Conservation (phyloP, 2,329 filamentous ascomycete species). For the Pestalotiopsis sp. region DNA sequence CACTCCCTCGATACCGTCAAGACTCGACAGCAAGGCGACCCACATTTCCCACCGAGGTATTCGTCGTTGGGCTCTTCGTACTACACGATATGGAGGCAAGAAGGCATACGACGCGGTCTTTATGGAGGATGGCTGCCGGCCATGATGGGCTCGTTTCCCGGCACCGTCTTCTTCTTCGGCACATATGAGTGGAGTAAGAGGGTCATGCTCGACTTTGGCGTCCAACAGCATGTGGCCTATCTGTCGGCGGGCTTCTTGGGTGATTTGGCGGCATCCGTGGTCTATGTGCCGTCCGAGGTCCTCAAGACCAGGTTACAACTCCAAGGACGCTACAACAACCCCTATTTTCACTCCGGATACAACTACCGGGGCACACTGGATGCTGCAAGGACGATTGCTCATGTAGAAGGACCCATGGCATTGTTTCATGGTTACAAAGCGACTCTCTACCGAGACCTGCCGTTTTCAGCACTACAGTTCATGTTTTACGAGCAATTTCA, state of each 20-base stretch:
- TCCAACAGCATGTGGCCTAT: slow-evolving; percentile 83
- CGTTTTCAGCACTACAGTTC: slow-evolving; percentile 95
- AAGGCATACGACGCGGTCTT: slow-evolving; percentile 80
- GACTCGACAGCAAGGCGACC: slow-evolving; percentile 95
- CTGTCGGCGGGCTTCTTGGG: slow-evolving; percentile 90
- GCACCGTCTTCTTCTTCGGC: slow-evolving; percentile 93
- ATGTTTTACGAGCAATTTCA: slow-evolving; percentile 98
- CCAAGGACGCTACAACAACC: slow-evolving; percentile 93
- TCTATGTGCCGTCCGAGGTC: slow-evolving; percentile 97
- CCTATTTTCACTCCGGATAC: slow-evolving; percentile 89
- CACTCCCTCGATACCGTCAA: slow-evolving; percentile 98
- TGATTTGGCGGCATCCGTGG: slow-evolving; percentile 85
- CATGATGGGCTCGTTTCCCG: slow-evolving; percentile 87
- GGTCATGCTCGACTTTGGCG: slow-evolving; percentile 78
- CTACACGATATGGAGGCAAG: slow-evolving; percentile 88
- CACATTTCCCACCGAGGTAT: slow-evolving; percentile 90
- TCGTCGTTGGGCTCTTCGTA: slow-evolving; percentile 88
- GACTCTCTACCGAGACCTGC: slow-evolving; percentile 89
- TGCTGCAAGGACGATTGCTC: slow-evolving; percentile 81
- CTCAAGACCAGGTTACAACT: slow-evolving; percentile 96
- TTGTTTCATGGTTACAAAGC: slow-evolving; percentile 98
- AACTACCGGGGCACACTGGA: slow-evolving; percentile 89
- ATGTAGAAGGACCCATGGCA: slow-evolving; percentile 77
- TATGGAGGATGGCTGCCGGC: slow-evolving; percentile 95
- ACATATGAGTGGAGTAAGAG: slow-evolving; percentile 96